phyloP scores from a whole-genome alignment of 2,329 filamentous ascomycete genomes.

The Cercospora zeae-maydis region DNA sequence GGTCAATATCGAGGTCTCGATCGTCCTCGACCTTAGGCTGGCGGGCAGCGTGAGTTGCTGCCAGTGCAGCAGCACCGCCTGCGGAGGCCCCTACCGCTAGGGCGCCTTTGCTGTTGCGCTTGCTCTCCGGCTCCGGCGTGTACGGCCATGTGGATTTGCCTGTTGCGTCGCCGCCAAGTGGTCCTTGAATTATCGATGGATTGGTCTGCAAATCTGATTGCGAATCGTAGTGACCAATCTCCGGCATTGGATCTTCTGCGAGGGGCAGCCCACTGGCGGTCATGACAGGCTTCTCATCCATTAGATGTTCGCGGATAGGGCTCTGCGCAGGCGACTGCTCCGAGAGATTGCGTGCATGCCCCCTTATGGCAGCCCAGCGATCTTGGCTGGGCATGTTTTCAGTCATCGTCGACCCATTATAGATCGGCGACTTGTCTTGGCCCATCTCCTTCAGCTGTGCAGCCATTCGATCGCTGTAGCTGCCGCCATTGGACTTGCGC shows the following conservation, averaged over 20 bases:
- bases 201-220: conserved; percentile 73
- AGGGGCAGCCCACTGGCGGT: conserved; percentile 67
- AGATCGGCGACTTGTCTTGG: conserved; percentile 26
- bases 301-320: conserved; percentile 24
- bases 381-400: conserved; percentile 33
- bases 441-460: conserved; percentile 27
- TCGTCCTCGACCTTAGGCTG: conserved; percentile 36
- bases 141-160: conserved; percentile 45
- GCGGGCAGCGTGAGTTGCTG: conserved; percentile 32
- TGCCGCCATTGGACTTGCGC: conserved; percentile 25
- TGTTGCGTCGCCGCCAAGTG: conserved; percentile 58
- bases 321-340: conserved; percentile 53
- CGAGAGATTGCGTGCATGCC: conserved; percentile 40
- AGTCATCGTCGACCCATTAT: conserved; percentile 34
- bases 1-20: conserved; percentile 26
- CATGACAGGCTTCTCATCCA: conserved; percentile 51
- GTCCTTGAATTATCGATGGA: conserved; percentile 76
- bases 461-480: conserved; percentile 31
- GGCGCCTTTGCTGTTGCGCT: conserved; percentile 22
- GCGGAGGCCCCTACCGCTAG: conserved; percentile 27
- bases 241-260: conserved; percentile 67
- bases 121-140: conserved; percentile 30
- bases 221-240: conserved; percentile 63
- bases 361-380: conserved; percentile 40
- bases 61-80: conserved; percentile 28